Evolutionary conservation across 2,329 filamentous ascomycete genomes (phyloP), one percentile per base, ranked within the genome.

Genomic region (Ophiostoma sp.): DNA sequence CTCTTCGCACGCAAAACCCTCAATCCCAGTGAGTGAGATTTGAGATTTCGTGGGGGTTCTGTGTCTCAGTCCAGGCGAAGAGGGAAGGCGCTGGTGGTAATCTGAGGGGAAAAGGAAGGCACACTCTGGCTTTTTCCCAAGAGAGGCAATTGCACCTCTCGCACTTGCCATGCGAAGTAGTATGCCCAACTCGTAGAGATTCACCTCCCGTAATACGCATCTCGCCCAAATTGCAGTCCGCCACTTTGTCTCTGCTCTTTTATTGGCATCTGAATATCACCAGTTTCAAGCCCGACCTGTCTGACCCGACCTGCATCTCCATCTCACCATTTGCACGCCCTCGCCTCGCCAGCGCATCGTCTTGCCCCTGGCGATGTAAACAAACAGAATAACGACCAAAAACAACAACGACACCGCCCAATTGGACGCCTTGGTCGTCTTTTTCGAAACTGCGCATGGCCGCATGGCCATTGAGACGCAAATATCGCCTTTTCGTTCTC

Each of bases 381-480:
- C 68, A 70, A 70, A 57, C n/a, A 28, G 22, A 6, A n/a, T 22
- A 31, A 39, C 33, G 33, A 11, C 28, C 17, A 28, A 36, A 39
- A 3, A 22, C n/a, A n/a, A 22, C 36, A 66, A 17, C 12, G 50
- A 48, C 31, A n/a, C 19, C n/a, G 52, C 31, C 57, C 61, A 42
- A 66, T 66, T 66, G 61, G 36, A 42, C 61, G 2, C 19, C 33
- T 12, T 25, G n/a, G 19, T 25, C 7, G n/a, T 36, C 33, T 36
- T 36, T 3, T 3, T 2, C 61, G 36, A 28, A 12, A 25, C n/a
- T 31, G 48, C 19, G 48, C 45, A 28, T n/a, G 42, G 42, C 45
- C 66, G 66, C 64, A 68, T 50, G 64, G 42, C 64, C 64, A 48
- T 50, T n/a, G 64, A 50, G 64, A 68, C 64, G 64, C 64, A 68